A percentile compares a stretch with the other conserved stretches of the same genome.
These are phyloP conservation scores for Botrytis cinerea DNA, from an alignment of 2,329 filamentous ascomycete species.

Conservation along the genomic window DNA sequence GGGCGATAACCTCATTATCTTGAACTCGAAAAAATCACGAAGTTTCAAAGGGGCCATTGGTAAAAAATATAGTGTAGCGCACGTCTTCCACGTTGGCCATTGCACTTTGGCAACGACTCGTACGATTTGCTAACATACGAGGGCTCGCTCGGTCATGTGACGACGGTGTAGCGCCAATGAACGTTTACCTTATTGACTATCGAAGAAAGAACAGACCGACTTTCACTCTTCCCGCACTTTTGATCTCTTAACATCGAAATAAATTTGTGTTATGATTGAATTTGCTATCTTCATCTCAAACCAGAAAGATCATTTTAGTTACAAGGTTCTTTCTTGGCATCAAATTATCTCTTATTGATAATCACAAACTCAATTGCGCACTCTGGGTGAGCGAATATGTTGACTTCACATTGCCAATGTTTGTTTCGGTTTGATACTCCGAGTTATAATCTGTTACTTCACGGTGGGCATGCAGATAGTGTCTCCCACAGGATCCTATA, in stretches of 20 bases:
- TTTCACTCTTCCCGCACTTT: not conserved
- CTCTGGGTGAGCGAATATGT: not conserved
- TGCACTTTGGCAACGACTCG: not conserved
- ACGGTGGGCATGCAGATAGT: not conserved
- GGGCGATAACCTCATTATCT: not conserved
- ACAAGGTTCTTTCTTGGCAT: not conserved
- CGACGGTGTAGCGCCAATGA: not conserved
- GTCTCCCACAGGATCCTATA: not conserved
- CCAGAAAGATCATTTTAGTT: not conserved
- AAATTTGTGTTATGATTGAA: not conserved
- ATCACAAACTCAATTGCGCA: not conserved
- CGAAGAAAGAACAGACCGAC: not conserved
- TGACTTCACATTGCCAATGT: not conserved
- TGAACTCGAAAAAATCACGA: not conserved
- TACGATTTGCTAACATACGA: not conserved
- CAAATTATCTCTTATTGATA: not conserved
- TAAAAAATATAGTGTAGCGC: not conserved
- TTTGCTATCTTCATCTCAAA: not conserved
- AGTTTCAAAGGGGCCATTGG: not conserved
- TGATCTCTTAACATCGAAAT: not conserved
- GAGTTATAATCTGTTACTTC: not conserved
- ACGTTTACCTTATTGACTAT: not conserved
- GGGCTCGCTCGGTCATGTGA: not conserved
- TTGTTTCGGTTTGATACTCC: not conserved
- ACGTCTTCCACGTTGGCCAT: not conserved